phyloP scores from a whole-genome alignment of 1,139 yeast species.

The Kurtzmaniella quercitrusa region DNA sequence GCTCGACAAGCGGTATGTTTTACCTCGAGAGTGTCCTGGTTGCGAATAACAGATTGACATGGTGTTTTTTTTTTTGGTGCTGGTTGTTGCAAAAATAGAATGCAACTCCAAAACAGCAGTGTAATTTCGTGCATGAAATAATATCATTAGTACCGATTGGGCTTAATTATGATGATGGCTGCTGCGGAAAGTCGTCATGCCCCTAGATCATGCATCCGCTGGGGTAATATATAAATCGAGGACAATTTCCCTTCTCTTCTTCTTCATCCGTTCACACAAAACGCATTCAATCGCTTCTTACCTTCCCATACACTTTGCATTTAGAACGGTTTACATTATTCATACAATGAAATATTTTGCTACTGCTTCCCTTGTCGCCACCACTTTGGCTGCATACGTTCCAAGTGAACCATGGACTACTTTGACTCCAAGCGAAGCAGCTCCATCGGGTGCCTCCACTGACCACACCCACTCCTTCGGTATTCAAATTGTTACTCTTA shows the following conservation, averaged over 20 bases:
- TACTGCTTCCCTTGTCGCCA: constrained; percentile 35
- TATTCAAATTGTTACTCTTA: constrained; percentile 58
- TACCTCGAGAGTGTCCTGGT: not conserved
- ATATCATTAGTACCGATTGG: not conserved
- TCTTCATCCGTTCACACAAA: not conserved
- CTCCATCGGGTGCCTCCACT: constrained; percentile 57
- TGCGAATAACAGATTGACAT: not conserved
- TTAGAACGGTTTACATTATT: not conserved
- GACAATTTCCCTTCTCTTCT: not conserved
- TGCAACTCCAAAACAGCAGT: not conserved
- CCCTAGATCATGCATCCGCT: constrained; percentile 4
- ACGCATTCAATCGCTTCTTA: not conserved
- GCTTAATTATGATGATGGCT: not conserved
- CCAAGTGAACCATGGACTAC: constrained; percentile 74
- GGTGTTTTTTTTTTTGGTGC: constrained; percentile 1
- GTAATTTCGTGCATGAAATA: constrained; percentile 1
- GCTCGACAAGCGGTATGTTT: not conserved
- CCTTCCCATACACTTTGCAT: not conserved
- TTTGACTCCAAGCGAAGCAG: constrained; percentile 54
- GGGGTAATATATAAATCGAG: constrained; percentile 3
- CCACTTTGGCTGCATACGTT: constrained; percentile 59
- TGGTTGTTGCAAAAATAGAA: constrained; percentile 8
- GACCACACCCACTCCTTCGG: constrained; percentile 62
- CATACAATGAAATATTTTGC: constrained; percentile 28
- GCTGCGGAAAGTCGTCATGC: not conserved